Conservation (phyloP, 345 rosid genomes). For the Eucalyptus urophylla region DNA sequence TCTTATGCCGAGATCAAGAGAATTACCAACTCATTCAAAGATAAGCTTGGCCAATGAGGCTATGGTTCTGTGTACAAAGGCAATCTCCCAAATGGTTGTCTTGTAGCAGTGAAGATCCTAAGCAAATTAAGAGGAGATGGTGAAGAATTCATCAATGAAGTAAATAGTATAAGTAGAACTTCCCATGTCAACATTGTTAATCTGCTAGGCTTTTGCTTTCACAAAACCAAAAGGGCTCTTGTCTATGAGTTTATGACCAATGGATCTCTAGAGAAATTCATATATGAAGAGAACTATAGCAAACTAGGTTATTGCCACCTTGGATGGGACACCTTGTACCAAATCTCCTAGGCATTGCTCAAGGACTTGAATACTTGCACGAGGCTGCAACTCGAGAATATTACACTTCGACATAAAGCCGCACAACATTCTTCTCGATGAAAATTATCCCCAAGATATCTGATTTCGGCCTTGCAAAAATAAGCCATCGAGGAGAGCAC, state of each 20-base stretch:
- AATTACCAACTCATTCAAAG: constrained; percentile 12
- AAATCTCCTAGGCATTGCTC: constrained; percentile 1
- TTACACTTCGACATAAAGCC: neutral
- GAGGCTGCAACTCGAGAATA: neutral
- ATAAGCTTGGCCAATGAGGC: constrained; percentile 23
- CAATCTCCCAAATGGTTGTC: constrained; percentile 4
- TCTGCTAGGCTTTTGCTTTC: constrained; percentile 4
- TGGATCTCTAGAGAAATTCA: constrained; percentile 23
- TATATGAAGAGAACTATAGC: neutral
- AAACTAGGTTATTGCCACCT: neutral
- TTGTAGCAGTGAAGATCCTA: constrained; percentile 28
- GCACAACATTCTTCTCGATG: neutral
- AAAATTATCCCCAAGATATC: neutral
- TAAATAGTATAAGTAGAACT: constrained; percentile 36
- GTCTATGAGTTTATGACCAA: constrained; percentile 9
- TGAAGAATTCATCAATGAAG: constrained; percentile 33
- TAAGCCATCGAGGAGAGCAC: constrained; percentile 3
- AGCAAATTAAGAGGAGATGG: constrained; percentile 19
- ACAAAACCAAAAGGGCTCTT: neutral
- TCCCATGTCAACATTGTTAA: constrained; percentile 35
- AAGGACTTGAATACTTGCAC: neutral
- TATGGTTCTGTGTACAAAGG: constrained; percentile 16
- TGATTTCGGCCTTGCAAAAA: neutral
- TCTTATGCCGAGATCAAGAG: constrained; percentile 9
- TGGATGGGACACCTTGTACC: constrained; percentile 1